Base-by-base conservation (phyloP, 2,329 filamentous ascomycete species). In the Blastomyces silverae region DNA sequence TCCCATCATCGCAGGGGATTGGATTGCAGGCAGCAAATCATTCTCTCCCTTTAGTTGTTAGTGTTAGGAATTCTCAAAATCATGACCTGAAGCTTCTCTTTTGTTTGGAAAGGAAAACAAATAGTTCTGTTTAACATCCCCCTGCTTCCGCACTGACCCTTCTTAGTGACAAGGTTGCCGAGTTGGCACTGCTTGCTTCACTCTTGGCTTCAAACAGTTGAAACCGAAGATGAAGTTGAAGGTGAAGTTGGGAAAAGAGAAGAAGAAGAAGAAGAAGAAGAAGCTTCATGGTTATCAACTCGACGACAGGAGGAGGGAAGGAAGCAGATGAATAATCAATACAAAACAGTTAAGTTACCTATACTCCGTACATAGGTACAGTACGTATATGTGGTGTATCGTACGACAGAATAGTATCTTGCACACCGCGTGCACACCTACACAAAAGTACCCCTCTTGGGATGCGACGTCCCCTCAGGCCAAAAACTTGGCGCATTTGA, bases 401-500 rank as follows among this genome's bases (percentile, higher is more conserved):
- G 48, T 22, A 50, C 25, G 39, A 42, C n/a, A n/a, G n/a, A n/a
- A n/a, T 42, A 42, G 11, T 42, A 42, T 13, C 39, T 42, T 17
- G 39, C 39, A 17, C 39, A 42, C 39, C 39, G 39, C 2, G 46
- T 22, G 46, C n/a, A 50, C 3, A n/a, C n/a, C 46, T 5, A 11
- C 20, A 50, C 46, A 22, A 7, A n/a, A n/a, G n/a, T n/a, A n/a
- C n/a, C n/a, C n/a, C n/a, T n/a, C n/a, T n/a, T n/a, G n/a, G 10
- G n/a, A 39, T 42, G n/a, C 56, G 20, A 58, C 13, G 10, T 48
- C 6, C 46, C 25, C 39, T 61, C 42, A 11, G 2, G 25, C 22
- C 42, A 13, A 50, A 61, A n/a, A 4, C 25, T 6, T 61, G 42
- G 58, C 25, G 7, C 10, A 28, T 68, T 20, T 67, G 73, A n/a